Base-by-base conservation (phyloP, 225 moss, liverwort and hornwort species). In the Takakia lepidozioides region DNA sequence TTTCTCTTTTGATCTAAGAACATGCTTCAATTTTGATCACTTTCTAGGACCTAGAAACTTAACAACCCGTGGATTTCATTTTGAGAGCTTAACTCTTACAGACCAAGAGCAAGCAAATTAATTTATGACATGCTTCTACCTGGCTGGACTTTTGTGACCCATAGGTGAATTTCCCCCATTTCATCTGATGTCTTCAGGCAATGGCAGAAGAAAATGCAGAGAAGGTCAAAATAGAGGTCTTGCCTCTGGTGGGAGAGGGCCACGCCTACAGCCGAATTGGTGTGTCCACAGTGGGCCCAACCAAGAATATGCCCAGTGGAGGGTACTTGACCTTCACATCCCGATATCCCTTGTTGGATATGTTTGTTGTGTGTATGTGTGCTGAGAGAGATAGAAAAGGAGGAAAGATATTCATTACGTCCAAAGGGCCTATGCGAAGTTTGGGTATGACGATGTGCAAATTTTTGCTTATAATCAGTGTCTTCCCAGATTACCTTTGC, bases 211-310 rank as follows among this genome's bases (percentile, higher is more conserved):
- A 78, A 51, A 25, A 40, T 25, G 77, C 70, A 37, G 52, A 67
- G 54, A 53, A 66, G 19, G 51, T 93, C 40, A 69, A 56, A 17
- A 52, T 86, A 7, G 64, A 81, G 58, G 93, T 88, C 3, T 71
- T 93, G 66, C 93, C 93, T 59, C 61, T 93, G 3, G 93, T 88
- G 21, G 93, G 93, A 43, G 65, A 78, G 59, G 93, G 93, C 42
- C 68, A 77, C 64, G 78, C 82, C 25, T 93, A 86, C 67, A 62
- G 53, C 17, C 81, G 60, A 19, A 68, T 46, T 49, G 83, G 78
- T 42, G 78, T 93, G n/a, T 57, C 68, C 49, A 78, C 67, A 7
- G 27, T 93, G 46, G 93, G 85, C 29, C 83, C 88, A 41, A 43
- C 72, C 3, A 86, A 75, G 59, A 43, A 38, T 38, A 86, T 93